A percentile compares a stretch with the other conserved stretches of the same genome.
These are phyloP conservation scores for Coprinellus aureogranulatus DNA, from an alignment of 768 basidiomycete species.

Conservation along the genomic window DNA sequence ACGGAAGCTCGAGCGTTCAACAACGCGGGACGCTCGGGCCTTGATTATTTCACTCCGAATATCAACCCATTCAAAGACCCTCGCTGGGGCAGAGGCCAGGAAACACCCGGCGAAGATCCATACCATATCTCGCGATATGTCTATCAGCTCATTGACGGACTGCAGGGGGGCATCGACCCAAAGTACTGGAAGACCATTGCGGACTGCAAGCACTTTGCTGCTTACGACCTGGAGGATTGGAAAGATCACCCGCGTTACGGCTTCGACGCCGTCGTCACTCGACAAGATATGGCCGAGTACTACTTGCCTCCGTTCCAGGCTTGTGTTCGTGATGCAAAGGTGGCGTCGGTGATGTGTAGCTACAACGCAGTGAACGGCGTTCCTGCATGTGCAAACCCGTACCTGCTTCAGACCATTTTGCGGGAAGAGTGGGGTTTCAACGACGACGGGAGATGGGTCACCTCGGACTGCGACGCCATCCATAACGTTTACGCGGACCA, in stretches of 20 bases:
- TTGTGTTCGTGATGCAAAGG: constrained; percentile 61
- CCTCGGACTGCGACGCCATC: constrained; percentile 56
- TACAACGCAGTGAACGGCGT: constrained; percentile 63
- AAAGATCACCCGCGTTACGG: constrained; percentile 45
- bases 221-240: constrained; percentile 60
- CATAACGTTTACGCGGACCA: constrained; percentile 51
- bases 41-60: constrained; percentile 60
- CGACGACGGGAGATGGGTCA: constrained; percentile 49
- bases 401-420: constrained; percentile 49
- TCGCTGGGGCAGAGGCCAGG: constrained; percentile 62
- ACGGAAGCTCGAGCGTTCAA: constrained; percentile 60
- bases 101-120: constrained; percentile 62
- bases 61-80: constrained; percentile 61
- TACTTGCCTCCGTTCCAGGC: constrained; percentile 56
- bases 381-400: constrained; percentile 53
- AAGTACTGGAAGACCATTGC: constrained; percentile 50
- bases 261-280: constrained; percentile 53
- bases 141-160: constrained; percentile 49
- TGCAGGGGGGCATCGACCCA: constrained; percentile 59
- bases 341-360: constrained; percentile 60
- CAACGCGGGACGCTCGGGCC: constrained; percentile 49
- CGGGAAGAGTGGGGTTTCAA: constrained; percentile 51
- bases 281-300: constrained; percentile 55
- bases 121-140: constrained; percentile 54
- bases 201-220: constrained; percentile 62